Evolutionary conservation across 1,284 basidiomycete species (phyloP).

Genomic region (Apiotrichum gracile): DNA sequence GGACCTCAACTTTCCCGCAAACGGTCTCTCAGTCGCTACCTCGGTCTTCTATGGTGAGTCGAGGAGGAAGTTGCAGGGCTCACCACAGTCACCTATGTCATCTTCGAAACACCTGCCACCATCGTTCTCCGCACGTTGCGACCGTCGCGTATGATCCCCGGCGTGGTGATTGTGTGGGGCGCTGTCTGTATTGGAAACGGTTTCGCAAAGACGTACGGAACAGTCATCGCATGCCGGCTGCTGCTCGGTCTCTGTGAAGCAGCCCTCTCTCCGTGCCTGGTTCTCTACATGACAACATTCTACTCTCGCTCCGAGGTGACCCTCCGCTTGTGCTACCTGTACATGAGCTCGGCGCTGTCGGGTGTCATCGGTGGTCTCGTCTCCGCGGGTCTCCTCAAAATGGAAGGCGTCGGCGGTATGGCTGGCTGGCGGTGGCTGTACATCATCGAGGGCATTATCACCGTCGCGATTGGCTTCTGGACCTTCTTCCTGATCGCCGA

Average conservation of each 20-base stretch:
- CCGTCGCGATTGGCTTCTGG: constrained; percentile 1
- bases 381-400: constrained; percentile 5
- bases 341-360: constrained; percentile 23
- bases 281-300: constrained; percentile 23
- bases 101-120: constrained; percentile 32
- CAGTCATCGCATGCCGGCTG: constrained; percentile 21
- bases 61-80: too few species aligned
- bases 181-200: constrained; percentile 24
- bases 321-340: constrained; percentile 31
- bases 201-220: constrained; percentile 14
- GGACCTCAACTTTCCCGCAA: constrained; percentile 14
- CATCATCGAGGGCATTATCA: constrained; percentile 9
- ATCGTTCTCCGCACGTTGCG: constrained; percentile 27
- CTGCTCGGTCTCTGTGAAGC: constrained; percentile 32
- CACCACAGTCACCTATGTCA: constrained; percentile 31
- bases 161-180: constrained; percentile 20
- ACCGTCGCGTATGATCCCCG: constrained; percentile 16
- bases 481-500: constrained; percentile 6
- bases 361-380: constrained; percentile 33
- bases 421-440: constrained; percentile 11
- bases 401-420: constrained; percentile 7
- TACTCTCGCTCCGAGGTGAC: constrained; percentile 29
- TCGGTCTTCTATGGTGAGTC: constrained; percentile 30
- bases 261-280: constrained; percentile 24
- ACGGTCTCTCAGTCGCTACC: constrained; percentile 9